A percentile compares a stretch with the other conserved stretches of the same genome.
phyloP scores from a whole-genome alignment of 495 filamentous ascomycete species.

The Paragyromitra xinjiangensis region DNA sequence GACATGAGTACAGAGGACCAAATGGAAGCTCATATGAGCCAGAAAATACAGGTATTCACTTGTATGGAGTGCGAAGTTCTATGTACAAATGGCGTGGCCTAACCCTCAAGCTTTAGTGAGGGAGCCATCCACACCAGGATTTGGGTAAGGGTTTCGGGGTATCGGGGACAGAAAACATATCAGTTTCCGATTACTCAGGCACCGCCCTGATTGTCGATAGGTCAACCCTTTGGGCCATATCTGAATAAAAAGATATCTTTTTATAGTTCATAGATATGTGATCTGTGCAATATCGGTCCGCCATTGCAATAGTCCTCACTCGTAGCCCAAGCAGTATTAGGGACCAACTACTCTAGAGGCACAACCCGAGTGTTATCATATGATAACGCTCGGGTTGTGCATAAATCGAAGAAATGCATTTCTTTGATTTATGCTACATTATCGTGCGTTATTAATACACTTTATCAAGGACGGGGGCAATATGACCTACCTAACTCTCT shows the following conservation, averaged over 20 bases:
- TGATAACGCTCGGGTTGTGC: too few species aligned
- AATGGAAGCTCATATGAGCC: too few species aligned
- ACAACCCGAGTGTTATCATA: background rate
- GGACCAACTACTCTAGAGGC: background rate
- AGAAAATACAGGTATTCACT: too few species aligned
- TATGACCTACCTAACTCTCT: background rate
- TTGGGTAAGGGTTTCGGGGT: too few species aligned
- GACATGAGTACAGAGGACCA: too few species aligned
- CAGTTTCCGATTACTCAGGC: background rate
- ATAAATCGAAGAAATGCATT: background rate
- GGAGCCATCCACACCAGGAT: too few species aligned
- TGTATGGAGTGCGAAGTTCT: too few species aligned
- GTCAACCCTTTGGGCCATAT: background rate
- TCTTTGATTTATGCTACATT: background rate
- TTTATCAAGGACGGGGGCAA: background rate
- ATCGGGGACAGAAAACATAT: background rate
- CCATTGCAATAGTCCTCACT: background rate
- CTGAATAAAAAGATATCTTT: background rate
- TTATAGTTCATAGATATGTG: background rate
- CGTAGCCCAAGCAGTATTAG: background rate
- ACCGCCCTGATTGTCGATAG: background rate
- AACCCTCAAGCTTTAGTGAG: too few species aligned
- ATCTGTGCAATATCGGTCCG: background rate
- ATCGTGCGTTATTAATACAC: background rate
- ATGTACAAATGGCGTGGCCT: too few species aligned